Base-by-base conservation (phyloP, 352 stramenopile species). In the Phytophthora pseudosyringae region DNA sequence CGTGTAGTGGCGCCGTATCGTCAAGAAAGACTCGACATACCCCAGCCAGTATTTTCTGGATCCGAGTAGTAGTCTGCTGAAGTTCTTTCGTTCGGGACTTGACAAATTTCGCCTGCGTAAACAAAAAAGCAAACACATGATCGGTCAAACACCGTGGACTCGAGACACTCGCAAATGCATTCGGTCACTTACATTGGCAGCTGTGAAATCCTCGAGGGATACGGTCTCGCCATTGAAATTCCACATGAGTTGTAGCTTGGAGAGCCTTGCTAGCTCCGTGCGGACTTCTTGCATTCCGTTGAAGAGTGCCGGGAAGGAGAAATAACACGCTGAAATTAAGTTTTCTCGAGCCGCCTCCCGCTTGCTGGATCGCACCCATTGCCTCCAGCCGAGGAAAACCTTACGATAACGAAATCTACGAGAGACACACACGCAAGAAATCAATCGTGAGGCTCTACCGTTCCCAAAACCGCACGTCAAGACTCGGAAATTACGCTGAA, bases 331-430 rank as follows among this genome's bases (percentile, higher is more conserved):
- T 8, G 67, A 61, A 10, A 89, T 46, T 13, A 91, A 31, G 3
- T 72, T 60, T n/a, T 76, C 59, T 29, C 75, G 67, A n/a, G 78
- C 78, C 33, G 44, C 47, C 15, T 87, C 75, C 4, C 81, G 68
- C 50, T 83, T 89, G 7, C 43, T 60, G 12, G 28, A 25, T 8
- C 75, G 74, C 36, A 88, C 71, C 72, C 76, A 88, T 38, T 77
- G 76, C 38, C 80, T 86, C 82, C 82, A 91, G 5, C 50, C 50
- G 0, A 85, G 11, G 31, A 90, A 91, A 4, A 80, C 78, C 55
- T 91, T 90, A 1, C 80, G 78, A 41, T 89, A 91, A 1, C 82
- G 78, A 49, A 91, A 91, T 1, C 82, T 91, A 45, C 11, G 4
- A n/a, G 4, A n/a, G 25, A 31, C n/a, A 31, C 21, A 21, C 21